These are phyloP conservation scores for Picochlorum costavermella DNA, from an alignment of 139 green algal genomes.

Conservation along the genomic window DNA sequence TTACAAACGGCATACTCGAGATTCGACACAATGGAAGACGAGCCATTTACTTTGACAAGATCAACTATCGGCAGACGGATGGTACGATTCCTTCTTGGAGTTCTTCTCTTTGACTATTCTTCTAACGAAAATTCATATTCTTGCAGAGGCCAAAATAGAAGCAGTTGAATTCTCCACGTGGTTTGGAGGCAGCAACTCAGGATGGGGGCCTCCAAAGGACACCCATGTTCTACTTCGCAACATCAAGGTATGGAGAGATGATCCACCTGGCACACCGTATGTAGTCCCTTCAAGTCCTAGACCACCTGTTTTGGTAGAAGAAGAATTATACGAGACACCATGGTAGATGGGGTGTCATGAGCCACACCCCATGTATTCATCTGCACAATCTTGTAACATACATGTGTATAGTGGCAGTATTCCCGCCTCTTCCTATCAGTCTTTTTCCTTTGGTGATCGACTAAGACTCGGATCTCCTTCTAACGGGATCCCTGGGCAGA, in stretches of 20 bases:
- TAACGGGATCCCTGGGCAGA: too few species aligned
- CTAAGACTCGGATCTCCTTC: too few species aligned
- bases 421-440: too few species aligned
- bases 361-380: too few species aligned
- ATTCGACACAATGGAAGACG: slow-evolving; percentile 4
- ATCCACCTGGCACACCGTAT: background rate
- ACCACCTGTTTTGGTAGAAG: background rate
- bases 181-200: slow-evolving; percentile 13
- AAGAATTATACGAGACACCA: background rate
- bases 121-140: background rate
- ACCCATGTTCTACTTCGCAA: slow-evolving; percentile 15
- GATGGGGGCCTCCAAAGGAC: slow-evolving; percentile 6
- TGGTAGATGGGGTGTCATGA: background rate
- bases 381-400: too few species aligned
- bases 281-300: background rate
- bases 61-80: background rate
- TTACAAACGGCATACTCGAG: slow-evolving; percentile 12
- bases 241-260: slow-evolving; percentile 9
- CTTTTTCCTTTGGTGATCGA: too few species aligned
- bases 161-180: slow-evolving; percentile 14
- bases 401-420: too few species aligned
- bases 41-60: slow-evolving; percentile 11
- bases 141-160: slow-evolving; percentile 8
- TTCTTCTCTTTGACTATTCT: background rate
- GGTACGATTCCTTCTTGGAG: background rate